A percentile compares a stretch with the other conserved stretches of the same genome.
phyloP scores from a whole-genome alignment of 768 basidiomycete genomes.

The Hericium coralloides region DNA sequence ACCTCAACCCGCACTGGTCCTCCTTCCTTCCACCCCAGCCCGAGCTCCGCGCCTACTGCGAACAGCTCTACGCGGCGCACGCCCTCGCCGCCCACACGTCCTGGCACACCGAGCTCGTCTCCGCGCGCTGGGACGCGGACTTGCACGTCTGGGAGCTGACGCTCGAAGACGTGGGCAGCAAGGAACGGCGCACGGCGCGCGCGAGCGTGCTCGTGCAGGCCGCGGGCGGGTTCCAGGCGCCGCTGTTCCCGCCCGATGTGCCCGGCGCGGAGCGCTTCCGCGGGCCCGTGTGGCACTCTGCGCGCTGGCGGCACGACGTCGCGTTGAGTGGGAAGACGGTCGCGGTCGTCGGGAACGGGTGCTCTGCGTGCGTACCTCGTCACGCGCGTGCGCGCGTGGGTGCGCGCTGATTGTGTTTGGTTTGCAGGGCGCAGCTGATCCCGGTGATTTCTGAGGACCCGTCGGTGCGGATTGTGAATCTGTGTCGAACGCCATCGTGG shows the following conservation, averaged over 20 bases:
- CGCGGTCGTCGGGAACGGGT: slow-evolving; percentile 57
- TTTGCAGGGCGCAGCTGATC: slow-evolving; percentile 48
- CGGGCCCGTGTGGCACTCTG: slow-evolving; percentile 47
- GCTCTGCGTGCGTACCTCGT: slow-evolving; percentile 34
- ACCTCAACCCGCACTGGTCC: slow-evolving; percentile 21
- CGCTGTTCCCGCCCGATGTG: slow-evolving; percentile 18
- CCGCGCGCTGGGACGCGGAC: slow-evolving; percentile 20
- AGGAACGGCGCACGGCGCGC: slow-evolving; percentile 7
- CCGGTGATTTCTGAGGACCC: slow-evolving; percentile 42
- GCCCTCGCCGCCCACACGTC: slow-evolving; percentile 15
- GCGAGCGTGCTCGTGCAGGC: slow-evolving; percentile 24
- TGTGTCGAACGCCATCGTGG: slow-evolving; percentile 51
- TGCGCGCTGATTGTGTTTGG: slow-evolving; percentile 1
- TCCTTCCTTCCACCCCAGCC: slow-evolving; percentile 16
- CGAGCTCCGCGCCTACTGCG: slow-evolving; percentile 22
- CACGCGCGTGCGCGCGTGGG: no score
- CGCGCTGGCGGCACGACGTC: slow-evolving; percentile 46
- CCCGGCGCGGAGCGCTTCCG: slow-evolving; percentile 27
- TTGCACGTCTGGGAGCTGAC: slow-evolving; percentile 18
- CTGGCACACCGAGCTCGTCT: slow-evolving; percentile 21
- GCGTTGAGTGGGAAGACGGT: slow-evolving; percentile 42
- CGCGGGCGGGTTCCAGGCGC: slow-evolving; percentile 17
- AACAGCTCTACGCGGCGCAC: slow-evolving; percentile 13
- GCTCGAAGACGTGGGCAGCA: slow-evolving; percentile 16
- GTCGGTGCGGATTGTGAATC: slow-evolving; percentile 43